These are phyloP conservation scores for Populus hybrid DNA, from an alignment of 441 rosid species.

Conservation along the genomic window DNA sequence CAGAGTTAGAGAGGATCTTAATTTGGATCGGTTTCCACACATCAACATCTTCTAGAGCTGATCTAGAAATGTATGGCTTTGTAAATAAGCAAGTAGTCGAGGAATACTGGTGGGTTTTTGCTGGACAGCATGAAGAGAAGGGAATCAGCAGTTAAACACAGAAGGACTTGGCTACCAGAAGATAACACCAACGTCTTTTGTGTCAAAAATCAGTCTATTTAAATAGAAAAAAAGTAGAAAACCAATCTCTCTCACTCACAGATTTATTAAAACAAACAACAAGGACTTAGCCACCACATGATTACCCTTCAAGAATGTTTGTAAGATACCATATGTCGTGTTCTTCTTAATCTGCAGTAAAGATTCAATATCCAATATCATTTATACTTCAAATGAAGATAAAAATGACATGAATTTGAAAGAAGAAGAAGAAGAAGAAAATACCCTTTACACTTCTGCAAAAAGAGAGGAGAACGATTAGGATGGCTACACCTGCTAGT, in stretches of 20 bases:
- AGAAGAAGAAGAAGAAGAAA: too few relatives aligned
- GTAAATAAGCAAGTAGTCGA: background rate
- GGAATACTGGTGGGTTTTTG: background rate
- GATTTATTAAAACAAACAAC: background rate
- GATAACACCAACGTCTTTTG: conserved; percentile 5
- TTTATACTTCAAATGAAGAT: background rate
- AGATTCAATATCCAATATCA: background rate
- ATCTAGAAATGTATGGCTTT: background rate
- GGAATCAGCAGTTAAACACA: background rate
- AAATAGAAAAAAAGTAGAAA: background rate
- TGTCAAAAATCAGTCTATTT: background rate
- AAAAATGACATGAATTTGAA: background rate
- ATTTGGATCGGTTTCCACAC: background rate
- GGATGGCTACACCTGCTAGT: conserved; percentile 62
- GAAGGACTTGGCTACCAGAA: background rate
- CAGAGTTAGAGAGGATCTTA: too few relatives aligned
- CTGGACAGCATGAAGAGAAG: background rate
- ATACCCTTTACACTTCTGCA: conserved; percentile 59
- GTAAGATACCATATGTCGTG: background rate
- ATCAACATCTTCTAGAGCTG: background rate
- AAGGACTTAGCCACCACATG: background rate
- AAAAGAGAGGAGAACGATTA: conserved; percentile 70
- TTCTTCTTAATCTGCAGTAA: conserved; percentile 16
- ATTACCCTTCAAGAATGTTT: background rate
- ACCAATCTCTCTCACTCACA: background rate